phyloP scores from a whole-genome alignment of 2,329 filamentous ascomycete genomes.

The Microcyclospora pomicola region DNA sequence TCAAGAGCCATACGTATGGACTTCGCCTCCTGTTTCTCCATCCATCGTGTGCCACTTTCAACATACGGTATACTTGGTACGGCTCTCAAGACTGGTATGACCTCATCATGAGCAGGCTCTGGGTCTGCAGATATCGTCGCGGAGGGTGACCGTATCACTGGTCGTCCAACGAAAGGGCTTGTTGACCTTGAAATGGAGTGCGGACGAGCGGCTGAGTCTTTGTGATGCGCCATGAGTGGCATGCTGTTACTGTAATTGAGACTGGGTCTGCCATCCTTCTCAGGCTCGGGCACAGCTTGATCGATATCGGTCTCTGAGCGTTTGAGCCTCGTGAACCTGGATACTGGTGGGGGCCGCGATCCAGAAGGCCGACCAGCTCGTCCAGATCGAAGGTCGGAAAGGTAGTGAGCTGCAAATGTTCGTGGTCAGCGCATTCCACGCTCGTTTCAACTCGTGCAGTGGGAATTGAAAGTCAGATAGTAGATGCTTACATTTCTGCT shows the following conservation, averaged over 20 bases:
- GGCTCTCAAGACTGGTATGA: slow-evolving; percentile 6
- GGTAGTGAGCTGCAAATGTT: slow-evolving; percentile 46
- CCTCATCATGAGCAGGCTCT: neutral
- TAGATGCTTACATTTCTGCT: slow-evolving; percentile 20
- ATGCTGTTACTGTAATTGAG: slow-evolving; percentile 22
- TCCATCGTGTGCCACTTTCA: slow-evolving; percentile 60
- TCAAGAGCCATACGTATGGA: slow-evolving; percentile 60
- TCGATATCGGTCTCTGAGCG: slow-evolving; percentile 15
- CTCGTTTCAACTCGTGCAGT: too few species aligned
- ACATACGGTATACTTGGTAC: slow-evolving; percentile 51
- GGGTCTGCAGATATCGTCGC: neutral
- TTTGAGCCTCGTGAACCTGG: slow-evolving; percentile 23
- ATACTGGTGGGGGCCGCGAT: slow-evolving; percentile 49
- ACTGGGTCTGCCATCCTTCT: slow-evolving; percentile 14
- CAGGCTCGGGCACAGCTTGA: slow-evolving; percentile 2
- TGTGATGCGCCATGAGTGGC: slow-evolving; percentile 12
- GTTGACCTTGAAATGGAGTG: slow-evolving; percentile 7
- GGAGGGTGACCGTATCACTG: slow-evolving; percentile 16
- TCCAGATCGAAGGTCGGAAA: slow-evolving; percentile 56
- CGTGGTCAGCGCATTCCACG: too few species aligned
- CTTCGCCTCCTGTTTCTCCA: slow-evolving; percentile 64
- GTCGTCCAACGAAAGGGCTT: slow-evolving; percentile 20
- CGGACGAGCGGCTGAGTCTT: slow-evolving; percentile 14
- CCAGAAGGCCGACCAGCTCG: slow-evolving; percentile 55
- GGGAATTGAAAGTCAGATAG: too few species aligned